These are phyloP conservation scores for Venturia oleaginea DNA, from an alignment of 2,329 filamentous ascomycete genomes.

Conservation along the genomic window DNA sequence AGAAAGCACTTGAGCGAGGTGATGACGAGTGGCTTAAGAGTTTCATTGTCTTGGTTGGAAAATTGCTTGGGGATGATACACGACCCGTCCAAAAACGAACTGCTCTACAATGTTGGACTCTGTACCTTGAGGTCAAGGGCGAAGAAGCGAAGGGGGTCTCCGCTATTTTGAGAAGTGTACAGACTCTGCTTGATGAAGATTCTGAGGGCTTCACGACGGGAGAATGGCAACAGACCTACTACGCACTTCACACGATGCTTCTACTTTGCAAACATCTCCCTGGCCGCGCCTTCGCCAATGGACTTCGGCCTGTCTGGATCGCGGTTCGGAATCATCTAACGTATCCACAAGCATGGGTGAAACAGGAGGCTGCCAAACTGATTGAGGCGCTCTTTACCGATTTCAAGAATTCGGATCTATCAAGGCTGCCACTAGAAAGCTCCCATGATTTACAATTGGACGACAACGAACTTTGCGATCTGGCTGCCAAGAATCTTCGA, in stretches of 20 bases:
- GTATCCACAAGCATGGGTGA: constrained; percentile 64
- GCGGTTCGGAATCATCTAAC: constrained; percentile 59
- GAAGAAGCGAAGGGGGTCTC: constrained; percentile 57
- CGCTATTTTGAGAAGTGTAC: constrained; percentile 44
- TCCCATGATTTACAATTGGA: constrained; percentile 62
- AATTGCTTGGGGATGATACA: constrained; percentile 67
- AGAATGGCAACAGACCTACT: constrained; percentile 66
- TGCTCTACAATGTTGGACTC: constrained; percentile 69
- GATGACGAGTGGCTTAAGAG: constrained; percentile 62
- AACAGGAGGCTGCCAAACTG: constrained; percentile 65
- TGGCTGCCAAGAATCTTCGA: constrained; percentile 48
- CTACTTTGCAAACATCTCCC: constrained; percentile 61
- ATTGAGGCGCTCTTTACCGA: constrained; percentile 72
- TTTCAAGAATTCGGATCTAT: constrained; percentile 56
- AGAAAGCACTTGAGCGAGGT: constrained; percentile 69
- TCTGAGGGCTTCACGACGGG: constrained; percentile 42
- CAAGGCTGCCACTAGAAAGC: constrained; percentile 54
- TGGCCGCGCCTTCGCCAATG: constrained; percentile 50
- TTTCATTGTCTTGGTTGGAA: constrained; percentile 61
- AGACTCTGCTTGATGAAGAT: constrained; percentile 43
- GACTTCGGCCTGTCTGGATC: constrained; percentile 60
- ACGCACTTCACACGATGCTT: constrained; percentile 59
- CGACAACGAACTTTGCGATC: constrained; percentile 51
- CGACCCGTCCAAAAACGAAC: constrained; percentile 55
- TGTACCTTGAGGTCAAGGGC: constrained; percentile 68